phyloP scores from a whole-genome alignment of 257 asterid species.

The Rubia yunnanensis region DNA sequence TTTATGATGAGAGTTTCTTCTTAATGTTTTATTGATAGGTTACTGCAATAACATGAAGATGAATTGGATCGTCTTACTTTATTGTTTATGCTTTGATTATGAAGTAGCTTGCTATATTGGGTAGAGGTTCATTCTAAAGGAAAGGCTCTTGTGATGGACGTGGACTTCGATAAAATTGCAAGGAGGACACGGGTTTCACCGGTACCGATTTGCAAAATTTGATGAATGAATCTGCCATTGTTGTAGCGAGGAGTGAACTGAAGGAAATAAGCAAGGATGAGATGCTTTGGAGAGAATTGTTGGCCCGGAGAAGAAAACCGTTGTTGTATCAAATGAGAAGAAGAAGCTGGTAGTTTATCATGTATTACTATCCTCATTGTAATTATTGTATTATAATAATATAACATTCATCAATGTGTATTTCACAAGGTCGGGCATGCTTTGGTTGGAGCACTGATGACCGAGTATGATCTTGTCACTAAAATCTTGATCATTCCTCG shows the following conservation, averaged over 20 bases:
- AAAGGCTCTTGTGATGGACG: slow-evolving; percentile 93
- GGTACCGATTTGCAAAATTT: slow-evolving; percentile 98
- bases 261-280: slow-evolving; percentile 98
- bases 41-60: background rate
- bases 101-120: background rate
- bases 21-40: background rate
- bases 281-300: slow-evolving; percentile 98
- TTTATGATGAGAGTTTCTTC: background rate
- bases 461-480: slow-evolving; percentile 97
- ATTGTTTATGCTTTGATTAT: background rate
- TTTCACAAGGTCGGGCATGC: slow-evolving; percentile 98
- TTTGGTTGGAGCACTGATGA: slow-evolving; percentile 96
- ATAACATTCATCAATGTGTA: background rate
- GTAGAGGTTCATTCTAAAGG: slow-evolving; percentile 94
- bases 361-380: background rate
- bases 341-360: slow-evolving; percentile 85
- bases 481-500: slow-evolving; percentile 98
- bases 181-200: slow-evolving; percentile 95
- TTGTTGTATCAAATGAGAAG: slow-evolving; percentile 96
- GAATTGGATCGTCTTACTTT: background rate
- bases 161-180: slow-evolving; percentile 87
- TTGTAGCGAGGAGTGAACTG: slow-evolving; percentile 93
- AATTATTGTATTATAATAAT: background rate
- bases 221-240: slow-evolving; percentile 99
- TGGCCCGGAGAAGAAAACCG: slow-evolving; percentile 98